phyloP scores from a whole-genome alignment of 2,329 filamentous ascomycete species.

The Oidium heveae region DNA sequence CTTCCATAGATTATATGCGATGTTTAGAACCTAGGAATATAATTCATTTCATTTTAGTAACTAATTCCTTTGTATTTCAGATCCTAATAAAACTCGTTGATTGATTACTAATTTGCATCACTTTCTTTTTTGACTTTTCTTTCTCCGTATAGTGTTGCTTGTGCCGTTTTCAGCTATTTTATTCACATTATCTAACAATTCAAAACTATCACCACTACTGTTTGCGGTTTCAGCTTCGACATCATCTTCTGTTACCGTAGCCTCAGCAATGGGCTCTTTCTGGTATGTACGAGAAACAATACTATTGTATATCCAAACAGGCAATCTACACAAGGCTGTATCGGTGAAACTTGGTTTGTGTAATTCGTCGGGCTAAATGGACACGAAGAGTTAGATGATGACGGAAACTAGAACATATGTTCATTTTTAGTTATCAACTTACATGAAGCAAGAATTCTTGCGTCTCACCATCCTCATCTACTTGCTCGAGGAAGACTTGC shows the following conservation, averaged over 20 bases:
- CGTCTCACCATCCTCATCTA: constrained; percentile 62
- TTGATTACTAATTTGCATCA: neutral
- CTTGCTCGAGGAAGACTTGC: constrained; percentile 84
- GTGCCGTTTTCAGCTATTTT: constrained; percentile 11
- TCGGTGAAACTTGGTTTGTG: constrained; percentile 50
- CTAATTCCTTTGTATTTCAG: too few relatives aligned
- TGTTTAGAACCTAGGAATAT: too few relatives aligned
- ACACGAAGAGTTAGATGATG: constrained; percentile 6
- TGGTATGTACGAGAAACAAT: constrained; percentile 10
- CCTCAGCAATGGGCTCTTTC: too few relatives aligned
- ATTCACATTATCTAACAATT: constrained; percentile 29
- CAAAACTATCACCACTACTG: constrained; percentile 35
- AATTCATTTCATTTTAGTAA: too few relatives aligned
- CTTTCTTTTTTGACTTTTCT: constrained; percentile 7
- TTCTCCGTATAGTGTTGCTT: constrained; percentile 9
- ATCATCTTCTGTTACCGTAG: constrained; percentile 13
- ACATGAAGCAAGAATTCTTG: constrained; percentile 76
- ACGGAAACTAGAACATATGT: neutral
- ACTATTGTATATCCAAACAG: constrained; percentile 41
- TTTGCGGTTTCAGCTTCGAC: constrained; percentile 20
- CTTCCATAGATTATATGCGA: too few relatives aligned
- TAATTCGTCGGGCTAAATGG: constrained; percentile 50
- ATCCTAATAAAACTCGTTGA: too few relatives aligned
- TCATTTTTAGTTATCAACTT: constrained; percentile 18
- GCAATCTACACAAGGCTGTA: constrained; percentile 60